A percentile compares a stretch with the other conserved stretches of the same genome.
phyloP scores from a whole-genome alignment of 2,329 filamentous ascomycete species.

The Teratosphaeria epicoccoides region DNA sequence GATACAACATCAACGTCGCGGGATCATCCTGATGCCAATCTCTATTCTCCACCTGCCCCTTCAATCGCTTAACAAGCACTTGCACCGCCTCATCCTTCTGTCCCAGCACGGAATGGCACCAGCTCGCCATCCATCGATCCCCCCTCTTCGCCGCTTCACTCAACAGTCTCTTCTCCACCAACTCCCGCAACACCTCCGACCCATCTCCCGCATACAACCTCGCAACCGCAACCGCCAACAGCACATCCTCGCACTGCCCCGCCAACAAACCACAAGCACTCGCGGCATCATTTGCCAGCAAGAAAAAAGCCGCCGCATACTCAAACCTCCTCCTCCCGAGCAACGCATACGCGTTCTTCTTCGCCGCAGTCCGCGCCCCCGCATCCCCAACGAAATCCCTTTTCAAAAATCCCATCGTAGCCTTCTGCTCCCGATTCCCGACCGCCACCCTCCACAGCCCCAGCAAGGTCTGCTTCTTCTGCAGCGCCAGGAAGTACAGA shows the following conservation, averaged over 20 bases:
- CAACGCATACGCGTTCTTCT: conserved; percentile 94
- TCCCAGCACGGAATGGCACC: conserved; percentile 88
- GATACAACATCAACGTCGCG: conserved; percentile 75
- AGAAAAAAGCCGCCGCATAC: conserved; percentile 92
- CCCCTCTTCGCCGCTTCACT: conserved; percentile 67
- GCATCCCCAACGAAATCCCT: conserved; percentile 85
- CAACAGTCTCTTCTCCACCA: conserved; percentile 72
- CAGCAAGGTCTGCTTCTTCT: conserved; percentile 79
- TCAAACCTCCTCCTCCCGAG: conserved; percentile 85
- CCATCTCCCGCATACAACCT: conserved; percentile 81
- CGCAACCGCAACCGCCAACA: conserved; percentile 79
- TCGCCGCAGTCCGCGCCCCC: conserved; percentile 76
- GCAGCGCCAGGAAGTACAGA: conserved; percentile 78
- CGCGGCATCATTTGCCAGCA: conserved; percentile 72
- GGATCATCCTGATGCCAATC: conserved; percentile 72
- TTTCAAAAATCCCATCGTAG: conserved; percentile 68
- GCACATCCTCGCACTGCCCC: conserved; percentile 77
- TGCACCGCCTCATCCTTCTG: conserved; percentile 75
- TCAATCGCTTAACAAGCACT: conserved; percentile 59
- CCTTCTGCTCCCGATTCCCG: conserved; percentile 75
- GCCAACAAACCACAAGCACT: conserved; percentile 81
- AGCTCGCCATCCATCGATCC: conserved; percentile 87
- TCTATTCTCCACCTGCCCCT: conserved; percentile 47
- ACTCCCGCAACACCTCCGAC: conserved; percentile 58
- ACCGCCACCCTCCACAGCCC: conserved; percentile 90